Percentiles rank a stretch among this genome's conserved stretches.
phyloP scores from a whole-genome alignment of 164 flowering plant species.

The Kingdonia uniflora region DNA sequence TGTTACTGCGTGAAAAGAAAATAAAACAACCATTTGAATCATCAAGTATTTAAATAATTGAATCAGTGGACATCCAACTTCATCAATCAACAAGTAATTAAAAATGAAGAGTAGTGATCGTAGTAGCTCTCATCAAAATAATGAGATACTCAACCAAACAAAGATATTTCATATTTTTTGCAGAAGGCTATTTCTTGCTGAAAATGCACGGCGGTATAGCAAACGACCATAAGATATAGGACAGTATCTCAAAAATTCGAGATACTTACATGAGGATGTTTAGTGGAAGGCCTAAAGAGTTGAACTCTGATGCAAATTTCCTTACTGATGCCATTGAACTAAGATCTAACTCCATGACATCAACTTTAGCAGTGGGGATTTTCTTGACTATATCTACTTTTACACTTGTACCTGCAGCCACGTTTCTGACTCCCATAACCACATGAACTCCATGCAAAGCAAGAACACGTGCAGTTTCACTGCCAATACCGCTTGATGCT shows the following conservation, averaged over 20 bases:
- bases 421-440: slow-evolving; percentile 64
- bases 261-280: slow-evolving; percentile 63
- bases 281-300: slow-evolving; percentile 41
- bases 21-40: neutral
- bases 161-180: too few relatives aligned
- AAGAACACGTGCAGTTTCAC: slow-evolving; percentile 66
- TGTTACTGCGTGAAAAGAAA: slow-evolving; percentile 35
- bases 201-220: too few relatives aligned
- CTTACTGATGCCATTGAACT: slow-evolving; percentile 57
- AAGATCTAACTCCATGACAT: slow-evolving; percentile 76
- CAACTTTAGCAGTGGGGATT: slow-evolving; percentile 51
- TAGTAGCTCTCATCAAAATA: too few relatives aligned
- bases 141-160: too few relatives aligned
- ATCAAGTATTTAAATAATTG: neutral
- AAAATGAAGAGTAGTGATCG: too few relatives aligned
- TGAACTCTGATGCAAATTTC: slow-evolving; percentile 54
- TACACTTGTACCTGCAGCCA: slow-evolving; percentile 36
- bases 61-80: too few relatives aligned
- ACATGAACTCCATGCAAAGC: slow-evolving; percentile 68
- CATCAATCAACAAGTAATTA: neutral
- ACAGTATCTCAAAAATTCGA: too few relatives aligned
- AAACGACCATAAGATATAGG: too few relatives aligned
- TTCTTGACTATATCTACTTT: slow-evolving; percentile 47
- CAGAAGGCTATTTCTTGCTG: too few relatives aligned
- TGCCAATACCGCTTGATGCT: slow-evolving; percentile 79